Evolutionary conservation across 371 early-diverging fungal genomes (phyloP).

Genomic region (Mortierella sp.): DNA sequence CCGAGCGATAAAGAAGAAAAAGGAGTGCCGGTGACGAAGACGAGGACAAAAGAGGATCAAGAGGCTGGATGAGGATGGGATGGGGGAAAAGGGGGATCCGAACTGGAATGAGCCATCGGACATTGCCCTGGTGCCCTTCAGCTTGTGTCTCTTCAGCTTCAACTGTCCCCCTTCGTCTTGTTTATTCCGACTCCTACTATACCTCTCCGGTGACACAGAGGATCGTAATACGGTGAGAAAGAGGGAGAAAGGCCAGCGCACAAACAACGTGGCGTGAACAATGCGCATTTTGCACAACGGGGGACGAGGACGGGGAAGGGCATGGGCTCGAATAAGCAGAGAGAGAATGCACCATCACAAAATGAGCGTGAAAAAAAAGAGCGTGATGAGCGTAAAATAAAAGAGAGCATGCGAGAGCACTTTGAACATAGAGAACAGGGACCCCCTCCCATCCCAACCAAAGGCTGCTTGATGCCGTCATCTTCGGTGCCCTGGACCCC

Average conservation of each 20-base stretch:
- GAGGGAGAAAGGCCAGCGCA: background rate
- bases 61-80: background rate
- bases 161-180: background rate
- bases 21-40: too few relatives aligned
- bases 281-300: slow-evolving; percentile 1
- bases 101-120: background rate
- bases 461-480: background rate
- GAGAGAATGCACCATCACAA: background rate
- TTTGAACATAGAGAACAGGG: background rate
- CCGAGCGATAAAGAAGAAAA: background rate
- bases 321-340: slow-evolving; percentile 1
- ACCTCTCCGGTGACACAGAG: slow-evolving; percentile 14
- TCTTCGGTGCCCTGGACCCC: background rate
- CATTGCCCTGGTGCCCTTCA: background rate
- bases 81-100: background rate
- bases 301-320: too few relatives aligned
- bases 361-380: background rate
- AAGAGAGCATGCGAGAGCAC: slow-evolving; percentile 6
- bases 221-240: background rate
- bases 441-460: background rate
- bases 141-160: background rate
- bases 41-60: background rate
- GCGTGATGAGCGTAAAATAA: background rate
- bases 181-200: background rate
- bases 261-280: slow-evolving; percentile 37